phyloP scores from a whole-genome alignment of 345 rosid genomes.

The Salix arbutifolia region DNA sequence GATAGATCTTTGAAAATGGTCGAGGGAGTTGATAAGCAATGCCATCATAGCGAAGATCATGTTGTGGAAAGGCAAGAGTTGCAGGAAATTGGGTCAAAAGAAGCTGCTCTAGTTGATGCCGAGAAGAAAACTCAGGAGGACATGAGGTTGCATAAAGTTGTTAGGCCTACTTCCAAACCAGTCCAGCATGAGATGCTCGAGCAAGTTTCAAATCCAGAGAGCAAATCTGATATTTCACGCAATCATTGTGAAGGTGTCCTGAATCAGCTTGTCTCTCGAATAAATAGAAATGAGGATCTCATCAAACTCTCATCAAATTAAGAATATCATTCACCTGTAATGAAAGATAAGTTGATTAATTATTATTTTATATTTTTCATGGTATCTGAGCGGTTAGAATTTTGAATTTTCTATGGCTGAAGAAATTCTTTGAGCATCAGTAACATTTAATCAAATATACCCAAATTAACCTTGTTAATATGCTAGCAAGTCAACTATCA shows the following conservation, averaged over 20 bases:
- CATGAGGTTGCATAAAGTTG: slow-evolving; percentile 27
- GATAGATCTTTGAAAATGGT: slow-evolving; percentile 13
- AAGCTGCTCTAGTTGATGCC: slow-evolving; percentile 16
- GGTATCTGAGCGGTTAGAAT: too few species aligned
- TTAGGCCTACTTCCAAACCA: slow-evolving; percentile 16
- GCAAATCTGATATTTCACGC: slow-evolving; percentile 29
- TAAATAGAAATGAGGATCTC: slow-evolving; percentile 35
- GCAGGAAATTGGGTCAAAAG: slow-evolving; percentile 15
- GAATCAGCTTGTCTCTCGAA: slow-evolving; percentile 64
- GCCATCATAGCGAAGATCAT: slow-evolving; percentile 1
- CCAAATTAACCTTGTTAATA: too few species aligned
- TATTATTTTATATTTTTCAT: too few species aligned
- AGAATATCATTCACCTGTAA: too few species aligned
- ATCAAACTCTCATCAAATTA: too few species aligned
- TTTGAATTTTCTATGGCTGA: too few species aligned
- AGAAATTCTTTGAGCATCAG: too few species aligned
- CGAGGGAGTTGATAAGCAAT: slow-evolving; percentile 18
- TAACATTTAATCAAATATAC: too few species aligned
- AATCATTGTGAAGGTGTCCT: slow-evolving; percentile 43
- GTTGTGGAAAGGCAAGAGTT: slow-evolving; percentile 12
- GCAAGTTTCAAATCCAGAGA: slow-evolving; percentile 30
- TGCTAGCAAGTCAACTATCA: too few species aligned
- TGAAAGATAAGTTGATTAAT: too few species aligned
- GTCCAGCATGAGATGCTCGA: slow-evolving; percentile 23
- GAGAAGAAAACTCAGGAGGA: slow-evolving; percentile 24